Conservation (phyloP, 352 stramenopile species). For the Phytophthora pini region DNA sequence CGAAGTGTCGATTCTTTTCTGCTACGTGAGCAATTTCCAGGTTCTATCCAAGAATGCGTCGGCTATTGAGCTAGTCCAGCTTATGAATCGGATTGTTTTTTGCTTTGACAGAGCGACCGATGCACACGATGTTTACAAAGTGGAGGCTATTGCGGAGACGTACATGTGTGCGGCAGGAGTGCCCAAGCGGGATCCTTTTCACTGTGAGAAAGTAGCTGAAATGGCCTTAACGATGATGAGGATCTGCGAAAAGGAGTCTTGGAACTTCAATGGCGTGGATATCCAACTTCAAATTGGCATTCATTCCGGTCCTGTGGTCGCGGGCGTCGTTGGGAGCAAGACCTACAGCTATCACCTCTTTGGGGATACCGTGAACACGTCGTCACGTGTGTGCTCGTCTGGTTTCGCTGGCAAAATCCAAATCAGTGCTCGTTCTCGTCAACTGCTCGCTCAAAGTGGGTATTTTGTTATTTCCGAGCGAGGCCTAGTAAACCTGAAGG, state of each 20-base stretch:
- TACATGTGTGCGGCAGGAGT: conserved; percentile 86
- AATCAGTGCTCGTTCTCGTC: conserved; percentile 60
- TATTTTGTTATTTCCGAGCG: conserved; percentile 66
- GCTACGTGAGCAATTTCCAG: conserved; percentile 86
- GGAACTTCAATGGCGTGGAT: conserved; percentile 74
- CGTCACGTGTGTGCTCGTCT: conserved; percentile 81
- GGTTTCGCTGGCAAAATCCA: conserved; percentile 69
- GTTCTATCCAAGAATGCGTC: conserved; percentile 65
- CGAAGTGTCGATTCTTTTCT: conserved; percentile 86
- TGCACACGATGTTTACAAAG: conserved; percentile 80
- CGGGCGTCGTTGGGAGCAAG: conserved; percentile 82
- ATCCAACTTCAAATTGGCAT: conserved; percentile 88
- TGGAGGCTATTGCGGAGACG: conserved; percentile 87
- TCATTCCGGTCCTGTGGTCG: conserved; percentile 80
- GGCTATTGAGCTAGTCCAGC: conserved; percentile 80
- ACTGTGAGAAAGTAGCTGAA: conserved; percentile 77
- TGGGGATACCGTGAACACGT: conserved; percentile 86
- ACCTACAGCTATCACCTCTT: conserved; percentile 89
- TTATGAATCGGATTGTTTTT: conserved; percentile 89
- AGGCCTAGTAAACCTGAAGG: conserved; percentile 75
- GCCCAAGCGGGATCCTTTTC: conserved; percentile 64
- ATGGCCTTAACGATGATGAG: conserved; percentile 82
- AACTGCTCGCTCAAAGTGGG: conserved; percentile 54
- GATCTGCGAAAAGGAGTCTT: conserved; percentile 72
- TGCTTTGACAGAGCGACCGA: conserved; percentile 86